These are phyloP conservation scores for Penicillium rolfsii DNA, from an alignment of 2,329 filamentous ascomycete species.

Conservation along the genomic window DNA sequence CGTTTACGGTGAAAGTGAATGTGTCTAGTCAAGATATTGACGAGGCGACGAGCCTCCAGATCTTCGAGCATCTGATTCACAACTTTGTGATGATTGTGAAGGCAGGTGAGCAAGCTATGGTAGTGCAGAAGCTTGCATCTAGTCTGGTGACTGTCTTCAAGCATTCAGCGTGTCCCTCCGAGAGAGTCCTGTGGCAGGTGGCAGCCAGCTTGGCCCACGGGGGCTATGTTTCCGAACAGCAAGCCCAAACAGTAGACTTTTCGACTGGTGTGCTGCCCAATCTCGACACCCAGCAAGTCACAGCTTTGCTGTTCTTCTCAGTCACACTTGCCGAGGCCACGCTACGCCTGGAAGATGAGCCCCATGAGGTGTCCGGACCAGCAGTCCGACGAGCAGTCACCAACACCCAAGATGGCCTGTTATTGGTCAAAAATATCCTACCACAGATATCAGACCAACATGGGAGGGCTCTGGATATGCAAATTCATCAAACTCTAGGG, in stretches of 20 bases:
- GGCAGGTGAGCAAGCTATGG: constrained; percentile 42
- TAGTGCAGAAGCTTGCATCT: constrained; percentile 53
- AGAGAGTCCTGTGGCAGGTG: constrained; percentile 40
- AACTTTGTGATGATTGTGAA: constrained; percentile 48
- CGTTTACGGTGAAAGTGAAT: constrained; percentile 92
- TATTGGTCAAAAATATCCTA: constrained; percentile 42
- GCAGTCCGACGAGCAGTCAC: constrained; percentile 22
- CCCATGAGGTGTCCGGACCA: constrained; percentile 18
- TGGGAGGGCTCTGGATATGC: constrained; percentile 30
- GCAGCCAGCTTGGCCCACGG: constrained; percentile 45
- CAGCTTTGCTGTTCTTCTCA: constrained; percentile 45
- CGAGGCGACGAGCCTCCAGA: constrained; percentile 36
- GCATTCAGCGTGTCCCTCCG: constrained; percentile 45
- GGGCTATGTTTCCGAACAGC: constrained; percentile 40
- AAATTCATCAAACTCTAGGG: constrained; percentile 44
- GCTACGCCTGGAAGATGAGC: constrained; percentile 24
- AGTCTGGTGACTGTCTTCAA: constrained; percentile 51
- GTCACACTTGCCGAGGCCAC: constrained; percentile 48
- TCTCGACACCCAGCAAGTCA: constrained; percentile 40
- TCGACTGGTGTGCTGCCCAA: constrained; percentile 40
- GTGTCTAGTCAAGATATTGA: constrained; percentile 69
- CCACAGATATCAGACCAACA: constrained; percentile 35
- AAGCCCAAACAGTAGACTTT: constrained; percentile 37
- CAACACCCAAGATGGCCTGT: constrained; percentile 45
- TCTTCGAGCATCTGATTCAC: constrained; percentile 48